These are phyloP conservation scores for Effrenium voratum DNA, from an alignment of 73 alveolate genomes.

Conservation along the genomic window DNA sequence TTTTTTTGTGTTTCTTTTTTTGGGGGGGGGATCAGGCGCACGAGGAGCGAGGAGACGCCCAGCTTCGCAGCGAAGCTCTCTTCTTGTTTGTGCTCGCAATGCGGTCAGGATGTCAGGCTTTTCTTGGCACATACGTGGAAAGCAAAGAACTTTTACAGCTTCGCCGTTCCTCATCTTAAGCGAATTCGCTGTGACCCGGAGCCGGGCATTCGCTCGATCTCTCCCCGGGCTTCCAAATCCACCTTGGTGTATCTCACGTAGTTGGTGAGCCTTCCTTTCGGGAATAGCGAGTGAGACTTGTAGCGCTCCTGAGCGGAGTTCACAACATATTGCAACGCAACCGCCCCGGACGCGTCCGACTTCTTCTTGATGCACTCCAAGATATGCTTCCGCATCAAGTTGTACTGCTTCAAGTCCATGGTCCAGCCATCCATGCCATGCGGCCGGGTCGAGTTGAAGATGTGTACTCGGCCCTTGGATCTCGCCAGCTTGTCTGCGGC, in stretches of 20 bases:
- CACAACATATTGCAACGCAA: constrained; percentile 47
- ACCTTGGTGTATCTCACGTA: constrained; percentile 74
- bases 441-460: constrained; percentile 83
- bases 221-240: constrained; percentile 74
- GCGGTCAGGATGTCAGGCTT: no score
- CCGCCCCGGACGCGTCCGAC: constrained; percentile 14
- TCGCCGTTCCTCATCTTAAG: no score
- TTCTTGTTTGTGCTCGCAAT: no score
- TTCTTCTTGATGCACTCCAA: constrained; percentile 53
- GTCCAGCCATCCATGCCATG: constrained; percentile 89
- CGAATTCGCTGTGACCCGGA: constrained; percentile 51
- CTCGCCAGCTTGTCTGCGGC: constrained; percentile 64
- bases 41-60: no score
- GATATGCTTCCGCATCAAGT: constrained; percentile 36
- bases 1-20: no score
- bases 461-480: constrained; percentile 52
- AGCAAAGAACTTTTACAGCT: no score
- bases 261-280: constrained; percentile 69
- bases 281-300: constrained; percentile 56
- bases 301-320: constrained; percentile 43
- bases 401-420: constrained; percentile 76
- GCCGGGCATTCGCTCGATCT: constrained; percentile 7
- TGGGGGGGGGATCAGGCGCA: no score
- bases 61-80: no score
- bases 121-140: no score